Evolutionary conservation across 208 protist genomes (phyloP).

Genomic region (Strigomonas culicis): DNA sequence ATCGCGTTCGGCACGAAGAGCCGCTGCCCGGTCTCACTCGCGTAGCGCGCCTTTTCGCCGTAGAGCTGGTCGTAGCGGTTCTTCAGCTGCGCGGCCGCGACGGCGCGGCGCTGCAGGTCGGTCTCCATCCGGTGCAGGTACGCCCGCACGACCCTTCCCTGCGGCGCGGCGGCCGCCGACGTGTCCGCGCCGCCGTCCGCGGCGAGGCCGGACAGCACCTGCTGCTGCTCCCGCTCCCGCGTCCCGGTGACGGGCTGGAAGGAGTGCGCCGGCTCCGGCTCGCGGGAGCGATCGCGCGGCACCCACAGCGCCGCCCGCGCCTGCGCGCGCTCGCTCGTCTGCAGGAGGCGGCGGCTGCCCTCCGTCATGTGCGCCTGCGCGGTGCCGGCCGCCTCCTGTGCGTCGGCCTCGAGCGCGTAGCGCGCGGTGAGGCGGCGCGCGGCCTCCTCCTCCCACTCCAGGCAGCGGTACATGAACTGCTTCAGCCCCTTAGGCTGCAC

Average conservation of each 20-base stretch:
- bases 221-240: constrained; percentile 19
- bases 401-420: constrained; percentile 24
- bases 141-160: constrained; percentile 12
- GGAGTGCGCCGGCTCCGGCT: neutral
- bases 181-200: neutral
- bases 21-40: constrained; percentile 38
- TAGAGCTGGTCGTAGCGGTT: constrained; percentile 21
- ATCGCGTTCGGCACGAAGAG: constrained; percentile 61
- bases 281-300: neutral
- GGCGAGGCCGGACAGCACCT: constrained; percentile 15
- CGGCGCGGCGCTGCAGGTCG: constrained; percentile 33
- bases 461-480: constrained; percentile 55
- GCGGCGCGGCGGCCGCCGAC: neutral
- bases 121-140: constrained; percentile 33
- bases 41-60: constrained; percentile 27
- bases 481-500: constrained; percentile 32
- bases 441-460: constrained; percentile 49
- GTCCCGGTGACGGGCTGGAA: constrained; percentile 23
- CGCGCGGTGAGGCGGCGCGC: constrained; percentile 26
- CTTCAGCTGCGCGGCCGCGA: constrained; percentile 21
- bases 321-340: constrained; percentile 17
- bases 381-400: constrained; percentile 15
- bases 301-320: neutral
- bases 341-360: constrained; percentile 23
- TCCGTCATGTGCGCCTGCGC: constrained; percentile 22